Percentiles rank a stretch among this genome's conserved stretches.
These are phyloP conservation scores for Ramaria sp. DNA, from an alignment of 768 basidiomycete species.

Conservation along the genomic window DNA sequence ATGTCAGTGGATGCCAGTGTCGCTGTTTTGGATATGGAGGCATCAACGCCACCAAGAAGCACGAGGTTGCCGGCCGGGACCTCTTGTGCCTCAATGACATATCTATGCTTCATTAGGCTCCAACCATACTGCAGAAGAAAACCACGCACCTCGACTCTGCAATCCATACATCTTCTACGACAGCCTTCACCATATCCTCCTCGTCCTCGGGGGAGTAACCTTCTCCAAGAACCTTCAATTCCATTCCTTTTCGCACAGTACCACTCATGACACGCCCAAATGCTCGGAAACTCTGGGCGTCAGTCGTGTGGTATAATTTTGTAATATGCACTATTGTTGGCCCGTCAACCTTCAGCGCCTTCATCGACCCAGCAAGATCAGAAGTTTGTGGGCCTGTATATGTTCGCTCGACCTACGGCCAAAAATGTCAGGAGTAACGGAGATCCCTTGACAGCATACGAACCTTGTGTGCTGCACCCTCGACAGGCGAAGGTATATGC, in stretches of 20 bases:
- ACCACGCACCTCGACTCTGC: constrained; percentile 69
- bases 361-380: constrained; percentile 69
- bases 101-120: constrained; percentile 38
- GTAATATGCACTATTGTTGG: constrained; percentile 89
- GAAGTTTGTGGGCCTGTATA: constrained; percentile 86
- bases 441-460: background rate
- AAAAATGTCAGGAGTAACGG: constrained; percentile 1
- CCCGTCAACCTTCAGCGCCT: constrained; percentile 69
- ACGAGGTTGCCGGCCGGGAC: constrained; percentile 89
- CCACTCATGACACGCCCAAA: constrained; percentile 93
- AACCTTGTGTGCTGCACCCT: constrained; percentile 52
- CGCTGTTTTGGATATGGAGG: constrained; percentile 91
- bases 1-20: constrained; percentile 67
- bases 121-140: background rate
- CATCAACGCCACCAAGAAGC: constrained; percentile 85
- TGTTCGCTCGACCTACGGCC: constrained; percentile 57
- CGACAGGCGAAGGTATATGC: constrained; percentile 76
- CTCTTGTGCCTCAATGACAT: constrained; percentile 83
- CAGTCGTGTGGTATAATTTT: constrained; percentile 93
- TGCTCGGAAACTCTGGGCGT: constrained; percentile 93
- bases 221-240: constrained; percentile 94
- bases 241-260: constrained; percentile 71
- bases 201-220: constrained; percentile 98
- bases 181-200: constrained; percentile 88
- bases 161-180: constrained; percentile 83